A percentile compares a stretch with the other conserved stretches of the same genome.
Evolutionary conservation across 345 rosid genomes (phyloP).

Genomic region (Dimocarpus longan): DNA sequence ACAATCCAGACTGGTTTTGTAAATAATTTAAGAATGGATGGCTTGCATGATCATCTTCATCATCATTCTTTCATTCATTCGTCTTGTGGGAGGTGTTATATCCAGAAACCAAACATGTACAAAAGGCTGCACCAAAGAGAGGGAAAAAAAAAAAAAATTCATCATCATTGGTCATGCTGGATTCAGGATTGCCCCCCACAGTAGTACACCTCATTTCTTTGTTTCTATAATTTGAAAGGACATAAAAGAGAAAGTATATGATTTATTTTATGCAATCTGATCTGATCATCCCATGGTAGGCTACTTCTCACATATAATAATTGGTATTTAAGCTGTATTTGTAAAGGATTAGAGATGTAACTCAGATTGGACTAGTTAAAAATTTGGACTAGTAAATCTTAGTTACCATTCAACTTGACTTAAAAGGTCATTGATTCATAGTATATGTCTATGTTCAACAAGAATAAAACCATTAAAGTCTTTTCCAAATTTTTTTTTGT

Average conservation of each 20-base stretch:
- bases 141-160: conserved; percentile 23
- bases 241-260: background rate
- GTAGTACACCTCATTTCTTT: conserved; percentile 1
- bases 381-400: too few relatives aligned
- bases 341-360: background rate
- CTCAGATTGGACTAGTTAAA: background rate
- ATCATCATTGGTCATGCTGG: conserved; percentile 56
- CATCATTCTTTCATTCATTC: conserved; percentile 12
- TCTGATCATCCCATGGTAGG: background rate
- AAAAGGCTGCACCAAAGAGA: conserved; percentile 54
- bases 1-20: conserved; percentile 23
- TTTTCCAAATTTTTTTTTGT: too few relatives aligned
- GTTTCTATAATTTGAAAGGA: background rate
- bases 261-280: background rate
- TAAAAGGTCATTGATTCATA: too few relatives aligned
- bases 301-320: background rate
- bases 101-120: conserved; percentile 38
- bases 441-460: too few relatives aligned
- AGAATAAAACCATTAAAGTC: too few relatives aligned
- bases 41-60: conserved; percentile 51
- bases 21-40: conserved; percentile 44
- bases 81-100: conserved; percentile 45
- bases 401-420: too few relatives aligned
- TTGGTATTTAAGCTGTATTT: too few relatives aligned
- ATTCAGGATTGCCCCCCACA: conserved; percentile 28